Base-by-base conservation (phyloP, 129 eudicot species). In the Flaveria robusta region DNA sequence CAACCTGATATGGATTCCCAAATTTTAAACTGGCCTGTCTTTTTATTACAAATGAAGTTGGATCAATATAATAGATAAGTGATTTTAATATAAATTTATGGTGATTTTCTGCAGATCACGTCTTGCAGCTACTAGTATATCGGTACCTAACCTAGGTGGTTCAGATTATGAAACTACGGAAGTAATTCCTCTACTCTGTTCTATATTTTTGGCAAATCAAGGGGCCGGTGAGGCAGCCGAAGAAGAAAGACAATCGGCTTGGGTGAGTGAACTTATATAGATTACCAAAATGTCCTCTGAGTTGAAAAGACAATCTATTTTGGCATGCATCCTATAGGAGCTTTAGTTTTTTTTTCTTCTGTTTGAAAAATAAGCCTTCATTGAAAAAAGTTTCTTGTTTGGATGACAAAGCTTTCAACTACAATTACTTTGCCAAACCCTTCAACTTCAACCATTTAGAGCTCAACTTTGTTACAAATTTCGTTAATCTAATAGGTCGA, bases 141-240 rank as follows among this genome's bases (percentile, higher is more conserved):
- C n/a, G n/a, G n/a, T n/a, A n/a, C n/a, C n/a, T n/a, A n/a, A n/a
- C n/a, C n/a, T n/a, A n/a, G n/a, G n/a, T n/a, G n/a, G n/a, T n/a
- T n/a, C n/a, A n/a, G n/a, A n/a, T n/a, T n/a, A n/a, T n/a, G n/a
- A n/a, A n/a, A n/a, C n/a, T n/a, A n/a, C n/a, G n/a, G n/a, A n/a
- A n/a, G n/a, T n/a, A n/a, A n/a, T n/a, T n/a, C n/a, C n/a, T n/a
- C n/a, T n/a, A n/a, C n/a, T n/a, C n/a, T n/a, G n/a, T n/a, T n/a
- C n/a, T n/a, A n/a, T n/a, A n/a, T n/a, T n/a, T n/a, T n/a, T n/a
- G n/a, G n/a, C n/a, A n/a, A n/a, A n/a, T n/a, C n/a, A n/a, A n/a
- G n/a, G n/a, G n/a, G n/a, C 88, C 8, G 88, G 87, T 55, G 97
- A 93, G 83, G 96, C 91, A 60, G 89, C 97, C 68, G 98, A 76